Base-by-base conservation (phyloP, 306 rosid genomes). In the Lupinus albus region DNA sequence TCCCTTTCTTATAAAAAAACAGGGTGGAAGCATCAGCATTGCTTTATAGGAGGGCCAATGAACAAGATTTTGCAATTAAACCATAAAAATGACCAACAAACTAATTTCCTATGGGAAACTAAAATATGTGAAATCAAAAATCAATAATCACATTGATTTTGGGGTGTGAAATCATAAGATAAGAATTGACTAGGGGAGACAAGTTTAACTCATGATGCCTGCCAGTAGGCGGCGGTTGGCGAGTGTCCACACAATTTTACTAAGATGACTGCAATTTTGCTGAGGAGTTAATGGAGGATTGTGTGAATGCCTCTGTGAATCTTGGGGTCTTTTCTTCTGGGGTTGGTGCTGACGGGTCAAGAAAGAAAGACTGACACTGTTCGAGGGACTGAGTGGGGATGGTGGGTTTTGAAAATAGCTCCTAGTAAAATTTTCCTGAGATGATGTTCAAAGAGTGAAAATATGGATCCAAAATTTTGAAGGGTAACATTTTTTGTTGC, bases 11-110 rank as follows among this genome's bases (percentile, higher is more conserved):
- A 5, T 33, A 33, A 20, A 48, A 74, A 74, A 79, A 75, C 97
- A 94, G 99, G 99, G 90, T 94, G 83, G 99, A 94, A 82, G 99
- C 99, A 74, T 94, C 99, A 2, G 86, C 99, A 70, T 82, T 94
- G 89, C 99, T 94, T 67, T 94, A 94, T 62, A 84, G 99, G 92
- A 85, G 99, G 86, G 97, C 89, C 45, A 93, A 81, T 52, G 99
- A 93, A 76, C 97, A 82, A 79, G 97, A 93, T 55, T 93, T 93
- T 79, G 78, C 89, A 81, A 79, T 88, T 68, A 93, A 90, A 93
- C 81, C 83, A 70, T 78, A 81, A 80, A 73, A 76, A 60, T 70
- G 33, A 68, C 14, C 49, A 45, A 71, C 30, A 25, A 25, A 82
- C 75, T 77, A 85, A 79, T 46, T 77, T 53, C 73, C 79, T 54